Evolutionary conservation across 352 stramenopile species (phyloP).

Genomic region (Phytophthora chlamydospora): DNA sequence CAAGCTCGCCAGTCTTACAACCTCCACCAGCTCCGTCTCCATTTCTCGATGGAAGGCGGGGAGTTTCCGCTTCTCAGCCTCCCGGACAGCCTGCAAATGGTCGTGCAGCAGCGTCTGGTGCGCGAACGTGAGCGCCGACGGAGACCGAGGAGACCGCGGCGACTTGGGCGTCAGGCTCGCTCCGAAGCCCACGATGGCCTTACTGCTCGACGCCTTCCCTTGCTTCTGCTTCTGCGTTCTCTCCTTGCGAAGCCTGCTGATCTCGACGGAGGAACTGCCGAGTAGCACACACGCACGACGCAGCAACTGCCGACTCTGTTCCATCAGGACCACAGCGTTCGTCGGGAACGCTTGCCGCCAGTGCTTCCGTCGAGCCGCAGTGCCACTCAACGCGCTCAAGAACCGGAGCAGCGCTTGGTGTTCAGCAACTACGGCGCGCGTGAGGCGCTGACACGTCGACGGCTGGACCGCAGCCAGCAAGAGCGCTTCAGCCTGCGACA

Average conservation of each 20-base stretch:
- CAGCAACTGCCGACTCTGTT: conserved; percentile 63
- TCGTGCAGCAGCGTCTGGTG: conserved; percentile 70
- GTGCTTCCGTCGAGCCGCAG: conserved; percentile 34
- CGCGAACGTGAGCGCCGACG: conserved; percentile 51
- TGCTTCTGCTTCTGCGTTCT: conserved; percentile 37
- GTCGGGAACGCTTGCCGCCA: conserved; percentile 66
- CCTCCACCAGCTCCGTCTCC: conserved; percentile 52
- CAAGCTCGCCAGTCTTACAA: conserved; percentile 47
- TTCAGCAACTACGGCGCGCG: conserved; percentile 51
- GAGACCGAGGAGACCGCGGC: conserved; percentile 34
- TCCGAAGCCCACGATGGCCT: conserved; percentile 26
- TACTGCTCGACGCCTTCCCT: conserved; percentile 21
- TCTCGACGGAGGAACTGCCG: conserved; percentile 52
- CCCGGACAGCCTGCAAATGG: conserved; percentile 50
- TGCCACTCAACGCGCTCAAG: conserved; percentile 51
- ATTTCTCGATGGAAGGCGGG: conserved; percentile 50
- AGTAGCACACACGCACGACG: conserved; percentile 62
- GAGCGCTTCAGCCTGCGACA: conserved; percentile 53
- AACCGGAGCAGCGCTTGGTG: conserved; percentile 53
- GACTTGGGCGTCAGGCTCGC: conserved; percentile 40
- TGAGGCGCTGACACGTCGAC: conserved; percentile 36
- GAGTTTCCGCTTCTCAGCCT: conserved; percentile 43
- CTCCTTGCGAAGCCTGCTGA: conserved; percentile 31
- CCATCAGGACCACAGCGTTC: conserved; percentile 63
- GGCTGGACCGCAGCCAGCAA: conserved; percentile 47